Evolutionary conservation across 139 green algal genomes (phyloP).

Genomic region (Pycnococcus provasolii): DNA sequence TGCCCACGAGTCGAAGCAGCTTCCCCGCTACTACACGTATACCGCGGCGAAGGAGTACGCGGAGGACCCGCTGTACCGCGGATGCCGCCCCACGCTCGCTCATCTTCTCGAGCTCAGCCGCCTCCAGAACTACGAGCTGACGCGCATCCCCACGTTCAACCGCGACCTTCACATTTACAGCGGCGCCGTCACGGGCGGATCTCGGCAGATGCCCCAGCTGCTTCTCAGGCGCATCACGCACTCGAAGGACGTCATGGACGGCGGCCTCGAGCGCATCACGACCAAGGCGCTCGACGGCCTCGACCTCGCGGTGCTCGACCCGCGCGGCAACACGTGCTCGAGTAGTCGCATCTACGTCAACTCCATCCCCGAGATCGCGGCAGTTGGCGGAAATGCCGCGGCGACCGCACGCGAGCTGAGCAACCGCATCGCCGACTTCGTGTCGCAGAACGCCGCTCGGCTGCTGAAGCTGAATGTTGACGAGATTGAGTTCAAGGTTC

Average conservation of each 20-base stretch:
- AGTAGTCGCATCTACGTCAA: conserved; percentile 26
- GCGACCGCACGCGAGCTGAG: no score
- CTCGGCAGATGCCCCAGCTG: background rate
- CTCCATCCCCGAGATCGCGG: conserved; percentile 5
- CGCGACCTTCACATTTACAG: conserved; percentile 29
- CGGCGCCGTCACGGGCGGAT: background rate
- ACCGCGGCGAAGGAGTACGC: conserved; percentile 11
- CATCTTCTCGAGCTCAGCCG: conserved; percentile 25
- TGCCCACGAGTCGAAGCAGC: background rate
- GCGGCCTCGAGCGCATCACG: conserved; percentile 20
- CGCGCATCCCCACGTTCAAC: conserved; percentile 19
- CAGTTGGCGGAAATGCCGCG: no score
- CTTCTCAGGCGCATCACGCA: conserved; percentile 26
- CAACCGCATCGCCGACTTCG: background rate
- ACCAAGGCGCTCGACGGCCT: conserved; percentile 26
- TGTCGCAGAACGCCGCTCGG: conserved; percentile 11
- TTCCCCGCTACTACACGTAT: conserved; percentile 28
- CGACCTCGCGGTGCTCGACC: conserved; percentile 19
- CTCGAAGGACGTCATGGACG: conserved; percentile 14
- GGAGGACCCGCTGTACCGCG: conserved; percentile 27
- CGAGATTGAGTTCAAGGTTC: conserved; percentile 28
- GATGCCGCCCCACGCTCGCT: conserved; percentile 16
- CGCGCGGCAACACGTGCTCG: background rate
- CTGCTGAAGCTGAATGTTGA: conserved; percentile 22
- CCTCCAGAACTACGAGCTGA: conserved; percentile 25